A percentile compares a stretch with the other conserved stretches of the same genome.
phyloP scores from a whole-genome alignment of 768 basidiomycete genomes.

The Mycena sanguinolenta region DNA sequence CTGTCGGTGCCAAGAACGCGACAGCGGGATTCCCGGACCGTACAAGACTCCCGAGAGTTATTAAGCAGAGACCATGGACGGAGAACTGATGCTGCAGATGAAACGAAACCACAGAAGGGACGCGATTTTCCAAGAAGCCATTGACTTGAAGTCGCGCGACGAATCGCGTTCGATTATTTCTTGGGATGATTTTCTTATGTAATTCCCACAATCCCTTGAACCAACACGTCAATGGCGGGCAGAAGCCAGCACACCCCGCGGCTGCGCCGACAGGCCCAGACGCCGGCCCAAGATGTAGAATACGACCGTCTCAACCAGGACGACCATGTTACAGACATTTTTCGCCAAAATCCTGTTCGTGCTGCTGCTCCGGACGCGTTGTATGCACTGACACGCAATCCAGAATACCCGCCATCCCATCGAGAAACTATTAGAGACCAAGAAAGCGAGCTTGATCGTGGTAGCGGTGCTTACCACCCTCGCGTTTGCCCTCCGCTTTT shows the following conservation, averaged over 20 bases:
- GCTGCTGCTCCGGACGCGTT: conserved; percentile 1
- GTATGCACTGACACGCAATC: neutral
- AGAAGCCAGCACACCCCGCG: conserved; percentile 32
- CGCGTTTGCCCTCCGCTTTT: conserved; percentile 89
- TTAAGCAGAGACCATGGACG: too few relatives aligned
- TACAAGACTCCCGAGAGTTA: neutral
- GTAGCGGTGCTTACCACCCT: conserved; percentile 76
- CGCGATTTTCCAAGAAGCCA: too few relatives aligned
- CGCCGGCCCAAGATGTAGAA: conserved; percentile 18
- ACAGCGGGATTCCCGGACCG: too few relatives aligned
- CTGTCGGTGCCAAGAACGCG: too few relatives aligned
- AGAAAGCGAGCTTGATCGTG: conserved; percentile 71
- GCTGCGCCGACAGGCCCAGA: conserved; percentile 28
- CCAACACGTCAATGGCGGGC: conserved; percentile 35
- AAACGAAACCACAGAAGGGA: too few relatives aligned
- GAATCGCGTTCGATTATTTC: too few relatives aligned
- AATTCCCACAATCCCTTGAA: conserved; percentile 9
- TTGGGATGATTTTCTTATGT: conserved; percentile 29
- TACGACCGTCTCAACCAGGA: conserved; percentile 32
- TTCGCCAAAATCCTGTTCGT: conserved; percentile 34
- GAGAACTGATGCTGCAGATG: too few relatives aligned
- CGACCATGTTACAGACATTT: conserved; percentile 33
- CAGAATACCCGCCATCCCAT: conserved; percentile 70
- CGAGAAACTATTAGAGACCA: conserved; percentile 74
- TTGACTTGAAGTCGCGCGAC: too few relatives aligned